A percentile compares a stretch with the other conserved stretches of the same genome.
Conservation (phyloP, 2,329 filamentous ascomycete species). For the Colletotrichum scovillei region DNA sequence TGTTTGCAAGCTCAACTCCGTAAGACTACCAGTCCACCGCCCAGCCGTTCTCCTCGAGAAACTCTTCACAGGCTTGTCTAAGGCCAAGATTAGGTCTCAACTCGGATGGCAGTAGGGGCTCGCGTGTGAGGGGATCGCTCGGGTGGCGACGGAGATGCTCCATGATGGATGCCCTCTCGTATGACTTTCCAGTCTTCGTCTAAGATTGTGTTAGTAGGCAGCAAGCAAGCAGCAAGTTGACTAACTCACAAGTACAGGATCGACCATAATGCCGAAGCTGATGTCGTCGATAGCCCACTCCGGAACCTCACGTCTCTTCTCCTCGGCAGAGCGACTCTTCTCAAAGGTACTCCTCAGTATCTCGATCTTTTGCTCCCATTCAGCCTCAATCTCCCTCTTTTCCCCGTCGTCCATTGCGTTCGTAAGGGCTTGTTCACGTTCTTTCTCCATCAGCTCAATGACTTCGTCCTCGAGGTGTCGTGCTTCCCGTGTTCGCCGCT, state of each 20-base stretch:
- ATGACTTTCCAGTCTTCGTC: slow-evolving; percentile 90
- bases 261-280: slow-evolving; percentile 78
- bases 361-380: slow-evolving; percentile 59
- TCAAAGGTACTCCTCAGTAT: slow-evolving; percentile 63
- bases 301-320: slow-evolving; percentile 70
- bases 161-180: slow-evolving; percentile 86
- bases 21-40: slow-evolving; percentile 82
- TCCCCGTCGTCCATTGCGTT: slow-evolving; percentile 59
- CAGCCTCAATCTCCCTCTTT: slow-evolving; percentile 57
- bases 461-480: slow-evolving; percentile 71
- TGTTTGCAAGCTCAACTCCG: background rate
- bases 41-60: slow-evolving; percentile 89
- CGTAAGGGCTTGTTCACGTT: slow-evolving; percentile 55
- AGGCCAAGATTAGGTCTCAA: slow-evolving; percentile 85
- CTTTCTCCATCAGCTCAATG: slow-evolving; percentile 60
- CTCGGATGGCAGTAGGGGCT: slow-evolving; percentile 75
- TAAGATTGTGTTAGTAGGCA: slow-evolving; percentile 42
- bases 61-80: slow-evolving; percentile 86
- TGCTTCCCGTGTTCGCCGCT: slow-evolving; percentile 65
- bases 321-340: slow-evolving; percentile 54
- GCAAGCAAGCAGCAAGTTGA: background rate
- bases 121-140: slow-evolving; percentile 86
- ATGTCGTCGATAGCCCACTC: slow-evolving; percentile 85
- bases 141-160: slow-evolving; percentile 83
- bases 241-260: slow-evolving; percentile 68